Percentiles rank a stretch among this genome's conserved stretches.
Conservation (phyloP, 2,329 filamentous ascomycete genomes). For the Botrytis sinoallii region DNA sequence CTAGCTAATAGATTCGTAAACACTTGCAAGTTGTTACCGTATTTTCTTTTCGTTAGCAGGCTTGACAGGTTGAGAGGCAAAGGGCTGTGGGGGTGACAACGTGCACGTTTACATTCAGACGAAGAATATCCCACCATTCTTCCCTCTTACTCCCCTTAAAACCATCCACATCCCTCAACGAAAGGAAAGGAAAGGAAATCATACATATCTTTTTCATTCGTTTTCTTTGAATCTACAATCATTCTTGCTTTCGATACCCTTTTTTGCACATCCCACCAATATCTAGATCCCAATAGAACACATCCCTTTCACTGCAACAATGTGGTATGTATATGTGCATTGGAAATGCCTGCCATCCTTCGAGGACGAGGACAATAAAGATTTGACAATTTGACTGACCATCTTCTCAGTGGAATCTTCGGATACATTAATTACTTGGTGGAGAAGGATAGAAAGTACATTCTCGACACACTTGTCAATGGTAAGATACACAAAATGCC, state of each 20-base stretch:
- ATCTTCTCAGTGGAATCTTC: slow-evolving; percentile 73
- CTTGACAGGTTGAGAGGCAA: neutral
- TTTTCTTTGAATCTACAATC: slow-evolving; percentile 10
- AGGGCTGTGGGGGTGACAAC: slow-evolving; percentile 9
- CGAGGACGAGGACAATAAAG: slow-evolving; percentile 10
- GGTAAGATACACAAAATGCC: slow-evolving; percentile 45
- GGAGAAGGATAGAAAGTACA: slow-evolving; percentile 96
- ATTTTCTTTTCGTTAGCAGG: neutral
- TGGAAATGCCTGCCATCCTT: neutral
- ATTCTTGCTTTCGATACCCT: slow-evolving; percentile 17
- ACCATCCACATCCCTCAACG: slow-evolving; percentile 9
- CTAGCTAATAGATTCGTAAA: slow-evolving; percentile 7
- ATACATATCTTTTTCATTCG: slow-evolving; percentile 2
- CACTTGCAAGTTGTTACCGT: neutral
- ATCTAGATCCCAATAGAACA: slow-evolving; percentile 1
- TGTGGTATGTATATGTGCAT: slow-evolving; percentile 30
- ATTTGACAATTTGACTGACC: slow-evolving; percentile 10
- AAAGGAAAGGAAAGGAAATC: neutral
- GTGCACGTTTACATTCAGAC: slow-evolving; percentile 14
- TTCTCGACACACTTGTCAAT: slow-evolving; percentile 94
- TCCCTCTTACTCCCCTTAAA: slow-evolving; percentile 12
- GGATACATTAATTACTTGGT: slow-evolving; percentile 99
- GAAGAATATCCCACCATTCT: slow-evolving; percentile 13
- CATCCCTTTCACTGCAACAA: slow-evolving; percentile 20
- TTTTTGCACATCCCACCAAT: slow-evolving; percentile 1